Percentiles rank a stretch among this genome's conserved stretches.
Conservation (phyloP, 139 green algal species). For the Micromonas pusilla region DNA sequence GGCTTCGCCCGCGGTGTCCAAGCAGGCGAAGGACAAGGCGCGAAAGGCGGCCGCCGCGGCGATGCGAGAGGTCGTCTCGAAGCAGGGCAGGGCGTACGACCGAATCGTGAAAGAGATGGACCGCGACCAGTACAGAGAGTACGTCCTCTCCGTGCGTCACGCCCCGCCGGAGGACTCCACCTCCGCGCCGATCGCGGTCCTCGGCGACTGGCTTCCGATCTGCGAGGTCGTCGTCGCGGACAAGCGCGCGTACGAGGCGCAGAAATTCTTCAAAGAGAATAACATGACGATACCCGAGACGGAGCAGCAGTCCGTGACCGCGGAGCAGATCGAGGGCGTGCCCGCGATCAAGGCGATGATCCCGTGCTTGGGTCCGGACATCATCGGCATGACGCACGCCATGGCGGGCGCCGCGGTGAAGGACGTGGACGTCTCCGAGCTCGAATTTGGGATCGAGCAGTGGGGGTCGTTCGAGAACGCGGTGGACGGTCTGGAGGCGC, state of each 20-base stretch:
- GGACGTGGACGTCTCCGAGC: background rate
- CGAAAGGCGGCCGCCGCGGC: background rate
- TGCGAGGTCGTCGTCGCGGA: slow-evolving; percentile 13
- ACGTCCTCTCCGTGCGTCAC: slow-evolving; percentile 12
- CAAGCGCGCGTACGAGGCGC: background rate
- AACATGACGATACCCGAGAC: slow-evolving; percentile 10
- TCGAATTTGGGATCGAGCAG: slow-evolving; percentile 14
- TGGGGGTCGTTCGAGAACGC: slow-evolving; percentile 19
- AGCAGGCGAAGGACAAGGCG: background rate
- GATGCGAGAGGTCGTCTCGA: slow-evolving; percentile 1
- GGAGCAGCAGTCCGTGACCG: background rate
- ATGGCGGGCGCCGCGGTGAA: slow-evolving; percentile 4
- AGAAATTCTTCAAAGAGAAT: slow-evolving; percentile 2
- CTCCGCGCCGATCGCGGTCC: background rate
- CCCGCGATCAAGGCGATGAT: slow-evolving; percentile 11
- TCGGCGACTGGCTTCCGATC: slow-evolving; percentile 15
- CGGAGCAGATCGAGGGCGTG: slow-evolving; percentile 17
- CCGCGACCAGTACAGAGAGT: background rate
- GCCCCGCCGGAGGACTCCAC: background rate
- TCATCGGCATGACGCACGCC: slow-evolving; percentile 3
- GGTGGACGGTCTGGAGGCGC: background rate
- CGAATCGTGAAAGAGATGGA: slow-evolving; percentile 11
- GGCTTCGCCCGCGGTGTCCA: background rate
- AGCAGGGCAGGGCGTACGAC: slow-evolving; percentile 2
- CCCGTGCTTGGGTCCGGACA: background rate